Evolutionary conservation across 2,329 filamentous ascomycete species (phyloP), one percentile per base, ranked within the genome.

Genomic region (Aspergillus awamori): DNA sequence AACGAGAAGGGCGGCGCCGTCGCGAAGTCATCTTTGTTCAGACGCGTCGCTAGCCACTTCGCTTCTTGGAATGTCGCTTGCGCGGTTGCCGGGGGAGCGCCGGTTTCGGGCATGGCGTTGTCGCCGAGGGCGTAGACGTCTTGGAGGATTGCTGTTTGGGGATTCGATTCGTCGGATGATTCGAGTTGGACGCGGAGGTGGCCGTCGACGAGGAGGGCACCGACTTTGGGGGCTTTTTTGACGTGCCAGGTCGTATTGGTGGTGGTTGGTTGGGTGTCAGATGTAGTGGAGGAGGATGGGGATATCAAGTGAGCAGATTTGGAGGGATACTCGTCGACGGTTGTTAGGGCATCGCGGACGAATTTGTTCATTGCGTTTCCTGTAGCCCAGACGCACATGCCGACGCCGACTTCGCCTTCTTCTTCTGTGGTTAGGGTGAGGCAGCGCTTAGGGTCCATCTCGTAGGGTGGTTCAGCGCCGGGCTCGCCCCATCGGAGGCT

Each of bases 51-150:
- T 0, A 88, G 77, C 85, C 84, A 87, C 24, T 79, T 76, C 0
- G 85, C 84, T 69, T 87, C 84, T 68, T 87, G 86, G 15, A 79
- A 80, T 0, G 85, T 83, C 0, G 86, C 84, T 70, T 86, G 85
- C 2, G 85, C 85, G 0, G 85, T 87, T 0, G 85, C 84, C 0
- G 85, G 85, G 1, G 78, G 84, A 0, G 76, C 71, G 1, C 81
- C 82, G 2, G 74, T 80, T 68, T 85, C 83, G 1, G 82, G 74
- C 63, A 81, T 79, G 0, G 83, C 83, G 64, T 84, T 87, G 73
- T 87, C 86, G 17, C 85, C 86, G 8, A 85, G 69, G 1, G 83
- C 77, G 57, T 79, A 85, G 54, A 87, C 84, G 61, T 86, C 83
- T 17, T 80, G 74, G 45, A 86, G 74, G 3, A 82, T 76, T 2